Percentiles rank a stretch among this genome's conserved stretches.
phyloP scores from a whole-genome alignment of 2,329 filamentous ascomycete genomes.

The Septoria petroselini region DNA sequence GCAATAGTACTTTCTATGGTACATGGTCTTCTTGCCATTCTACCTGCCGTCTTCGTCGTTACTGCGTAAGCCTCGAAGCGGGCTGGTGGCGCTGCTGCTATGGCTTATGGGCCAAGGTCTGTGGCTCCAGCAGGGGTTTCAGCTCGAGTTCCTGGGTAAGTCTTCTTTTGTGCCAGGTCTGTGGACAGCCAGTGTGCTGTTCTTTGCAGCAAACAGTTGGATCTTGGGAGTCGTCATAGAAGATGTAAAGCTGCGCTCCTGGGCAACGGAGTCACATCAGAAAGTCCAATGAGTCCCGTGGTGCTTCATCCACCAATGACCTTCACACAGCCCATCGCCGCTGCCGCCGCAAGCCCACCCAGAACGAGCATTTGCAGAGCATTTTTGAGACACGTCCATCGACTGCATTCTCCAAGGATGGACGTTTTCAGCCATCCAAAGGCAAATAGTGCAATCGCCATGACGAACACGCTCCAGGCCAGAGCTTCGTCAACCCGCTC shows the following conservation, averaged over 20 bases:
- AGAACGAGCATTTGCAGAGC: conserved; percentile 64
- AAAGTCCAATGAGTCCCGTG: conserved; percentile 17
- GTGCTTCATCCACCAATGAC: conserved; percentile 44
- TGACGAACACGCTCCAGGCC: conserved; percentile 59
- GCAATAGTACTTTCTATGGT: conserved; percentile 92
- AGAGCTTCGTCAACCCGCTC: conserved; percentile 49
- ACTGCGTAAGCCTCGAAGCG: conserved; percentile 57
- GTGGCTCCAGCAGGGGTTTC: conserved; percentile 52
- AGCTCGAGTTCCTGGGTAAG: conserved; percentile 60
- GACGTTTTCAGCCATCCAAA: conserved; percentile 65
- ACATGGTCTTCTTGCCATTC: conserved; percentile 87
- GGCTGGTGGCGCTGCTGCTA: conserved; percentile 61
- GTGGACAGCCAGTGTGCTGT: conserved; percentile 69
- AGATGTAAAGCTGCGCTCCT: conserved; percentile 51
- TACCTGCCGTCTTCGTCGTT: conserved; percentile 81
- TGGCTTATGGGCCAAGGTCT: conserved; percentile 70
- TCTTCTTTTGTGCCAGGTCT: conserved; percentile 85
- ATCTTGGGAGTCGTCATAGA: conserved; percentile 75
- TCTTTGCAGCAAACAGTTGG: conserved; percentile 85
- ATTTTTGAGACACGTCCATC: conserved; percentile 55
- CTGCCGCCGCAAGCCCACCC: conserved; percentile 63
- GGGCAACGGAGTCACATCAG: not conserved
- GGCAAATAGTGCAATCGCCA: conserved; percentile 57
- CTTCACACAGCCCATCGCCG: conserved; percentile 62
- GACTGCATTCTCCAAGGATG: conserved; percentile 40